A percentile compares a stretch with the other conserved stretches of the same genome.
phyloP scores from a whole-genome alignment of 352 stramenopile genomes.

The Phytophthora fragariaefolia region DNA sequence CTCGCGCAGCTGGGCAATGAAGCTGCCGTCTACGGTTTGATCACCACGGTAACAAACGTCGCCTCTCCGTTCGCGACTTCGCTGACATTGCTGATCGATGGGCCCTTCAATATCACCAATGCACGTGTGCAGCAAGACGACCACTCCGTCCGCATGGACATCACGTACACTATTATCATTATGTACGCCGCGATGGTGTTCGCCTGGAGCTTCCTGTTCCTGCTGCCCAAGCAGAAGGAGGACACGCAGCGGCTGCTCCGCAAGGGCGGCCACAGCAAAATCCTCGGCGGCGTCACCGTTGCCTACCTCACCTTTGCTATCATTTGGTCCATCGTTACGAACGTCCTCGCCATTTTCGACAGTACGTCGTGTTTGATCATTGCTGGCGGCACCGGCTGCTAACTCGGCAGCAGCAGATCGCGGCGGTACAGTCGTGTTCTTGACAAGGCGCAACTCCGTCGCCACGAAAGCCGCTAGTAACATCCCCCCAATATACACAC shows the following conservation, averaged over 20 bases:
- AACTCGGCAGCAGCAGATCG: constrained; percentile 7
- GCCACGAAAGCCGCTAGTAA: constrained; percentile 7
- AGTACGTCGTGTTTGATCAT: constrained; percentile 30
- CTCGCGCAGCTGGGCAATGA: constrained; percentile 27
- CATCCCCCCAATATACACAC: constrained; percentile 4
- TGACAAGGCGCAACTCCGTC: constrained; percentile 3
- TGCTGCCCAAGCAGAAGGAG: constrained; percentile 33
- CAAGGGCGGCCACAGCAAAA: constrained; percentile 17
- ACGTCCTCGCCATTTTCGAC: constrained; percentile 31
- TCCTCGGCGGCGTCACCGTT: constrained; percentile 20
- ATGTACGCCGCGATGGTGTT: constrained; percentile 30
- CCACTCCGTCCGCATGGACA: constrained; percentile 25
- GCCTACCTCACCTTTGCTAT: constrained; percentile 22
- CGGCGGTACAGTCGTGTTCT: constrained; percentile 11
- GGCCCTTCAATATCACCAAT: constrained; percentile 25
- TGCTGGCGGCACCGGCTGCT: constrained; percentile 27
- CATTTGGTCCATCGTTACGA: constrained; percentile 26
- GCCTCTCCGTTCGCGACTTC: constrained; percentile 23
- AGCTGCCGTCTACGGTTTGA: constrained; percentile 23
- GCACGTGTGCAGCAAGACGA: constrained; percentile 21
- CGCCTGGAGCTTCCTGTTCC: constrained; percentile 22
- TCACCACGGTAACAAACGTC: constrained; percentile 25
- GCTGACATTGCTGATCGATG: constrained; percentile 18
- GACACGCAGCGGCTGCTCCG: constrained; percentile 20
- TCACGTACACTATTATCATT: constrained; percentile 32